Evolutionary conservation across 2,329 filamentous ascomycete species (phyloP), one percentile per base, ranked within the genome.

Genomic region (Fusarium verrucosum): DNA sequence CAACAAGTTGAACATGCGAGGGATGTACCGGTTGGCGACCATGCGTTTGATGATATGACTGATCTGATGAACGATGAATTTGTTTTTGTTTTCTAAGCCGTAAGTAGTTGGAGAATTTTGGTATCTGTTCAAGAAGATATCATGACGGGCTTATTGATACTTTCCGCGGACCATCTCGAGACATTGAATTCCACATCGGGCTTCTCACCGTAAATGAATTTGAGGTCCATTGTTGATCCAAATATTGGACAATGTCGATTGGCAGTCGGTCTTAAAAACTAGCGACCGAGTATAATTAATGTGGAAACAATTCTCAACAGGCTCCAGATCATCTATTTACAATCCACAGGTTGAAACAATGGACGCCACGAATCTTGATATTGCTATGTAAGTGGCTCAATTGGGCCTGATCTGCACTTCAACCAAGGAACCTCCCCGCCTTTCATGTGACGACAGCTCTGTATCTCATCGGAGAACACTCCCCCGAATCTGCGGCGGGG

Each of bases 31-130:
- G 62, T 38, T 2, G 52, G 65, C 1, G 68, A 66, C 23, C 32
- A 50, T 13, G 62, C 57, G 0, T 56, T 66, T 45, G 53, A 66
- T 2, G 64, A 66, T 10, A 30, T 69, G 45, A 69, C 66, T 10
- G 66, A 69, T n/a, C 35, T 69, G 40, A 60, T 61, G 43, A 69
- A 69, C 16, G 65, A 69, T 23, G 65, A 69, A 9, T 69, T 69
- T 23, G 30, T 69, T 1, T 69, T 61, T 38, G 58, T 69, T 25
- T 66, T 64, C 19, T 69, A 28, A 33, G 16, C 16, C 3, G 16
- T 14, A 8, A 9, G 14, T 7, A 30, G 7, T 32, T 32, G 16
- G 30, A 32, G 30, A 7, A 30, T 3, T 30, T 14, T 11, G 14
- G 10, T 11, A 28, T 30, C 4, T 13, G 16, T n/a, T 19, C n/a